Conservation (phyloP, 1,284 basidiomycete genomes). For the Ganoderma lingzhi region DNA sequence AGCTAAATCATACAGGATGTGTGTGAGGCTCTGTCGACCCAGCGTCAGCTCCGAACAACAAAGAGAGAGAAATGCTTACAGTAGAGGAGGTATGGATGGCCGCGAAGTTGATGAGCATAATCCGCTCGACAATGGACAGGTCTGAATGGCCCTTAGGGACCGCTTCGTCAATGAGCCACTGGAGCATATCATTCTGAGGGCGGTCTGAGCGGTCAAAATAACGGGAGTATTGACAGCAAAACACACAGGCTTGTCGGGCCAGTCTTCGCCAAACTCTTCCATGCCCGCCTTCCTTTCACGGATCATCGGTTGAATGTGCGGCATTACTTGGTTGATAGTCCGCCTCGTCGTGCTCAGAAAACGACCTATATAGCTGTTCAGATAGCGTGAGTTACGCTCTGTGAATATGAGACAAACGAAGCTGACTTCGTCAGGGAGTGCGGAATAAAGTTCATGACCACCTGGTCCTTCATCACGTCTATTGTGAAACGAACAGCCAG, state of each 20-base stretch:
- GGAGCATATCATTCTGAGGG: constrained; percentile 37
- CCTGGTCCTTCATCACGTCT: constrained; percentile 12
- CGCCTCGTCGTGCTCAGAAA: not conserved
- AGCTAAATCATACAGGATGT: constrained; percentile 51
- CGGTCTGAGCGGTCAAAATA: not conserved
- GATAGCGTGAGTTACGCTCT: not conserved
- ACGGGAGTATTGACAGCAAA: not conserved
- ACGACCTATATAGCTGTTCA: not conserved
- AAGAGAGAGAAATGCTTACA: constrained; percentile 26
- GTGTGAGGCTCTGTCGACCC: constrained; percentile 43
- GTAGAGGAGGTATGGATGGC: constrained; percentile 43
- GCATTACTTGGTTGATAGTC: not conserved
- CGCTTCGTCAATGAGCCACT: constrained; percentile 40
- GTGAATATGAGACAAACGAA: not conserved
- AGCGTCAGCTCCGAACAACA: not conserved
- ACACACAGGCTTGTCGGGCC: constrained; percentile 21
- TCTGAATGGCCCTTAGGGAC: constrained; percentile 23
- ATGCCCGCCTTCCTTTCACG: constrained; percentile 8
- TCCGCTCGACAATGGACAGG: constrained; percentile 32
- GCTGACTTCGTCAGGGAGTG: constrained; percentile 40
- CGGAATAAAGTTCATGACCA: constrained; percentile 37
- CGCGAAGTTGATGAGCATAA: constrained; percentile 42
- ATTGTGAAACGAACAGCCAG: constrained; percentile 25
- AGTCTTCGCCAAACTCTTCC: constrained; percentile 12
- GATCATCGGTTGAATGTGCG: not conserved